A percentile compares a stretch with the other conserved stretches of the same genome.
Conservation (phyloP, 306 rosid genomes). For the Styphnolobium japonicum region DNA sequence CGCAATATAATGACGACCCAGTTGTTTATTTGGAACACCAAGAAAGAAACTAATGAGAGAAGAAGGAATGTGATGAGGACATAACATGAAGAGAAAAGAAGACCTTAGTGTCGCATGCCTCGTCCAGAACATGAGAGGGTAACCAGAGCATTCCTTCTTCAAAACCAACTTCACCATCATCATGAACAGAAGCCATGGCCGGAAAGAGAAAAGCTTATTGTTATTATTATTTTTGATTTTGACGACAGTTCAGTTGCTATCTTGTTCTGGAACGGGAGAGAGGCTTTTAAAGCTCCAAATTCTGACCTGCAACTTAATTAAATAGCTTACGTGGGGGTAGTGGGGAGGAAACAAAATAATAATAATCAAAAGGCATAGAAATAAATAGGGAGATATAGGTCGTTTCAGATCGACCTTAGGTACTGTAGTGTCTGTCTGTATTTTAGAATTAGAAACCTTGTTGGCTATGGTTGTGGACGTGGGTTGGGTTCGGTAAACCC, state of each 20-base stretch:
- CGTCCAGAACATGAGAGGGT: conserved; percentile 54
- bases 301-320: conserved; percentile 61
- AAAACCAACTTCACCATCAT: conserved; percentile 43
- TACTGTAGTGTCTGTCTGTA: conserved; percentile 7
- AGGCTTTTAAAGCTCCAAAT: conserved; percentile 52
- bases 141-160: conserved; percentile 66
- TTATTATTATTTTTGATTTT: background rate
- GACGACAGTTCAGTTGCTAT: conserved; percentile 14
- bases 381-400: background rate
- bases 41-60: background rate
- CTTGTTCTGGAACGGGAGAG: conserved; percentile 25
- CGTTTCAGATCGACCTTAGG: background rate
- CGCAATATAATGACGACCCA: background rate
- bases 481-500: conserved; percentile 63
- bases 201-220: background rate
- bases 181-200: conserved; percentile 44
- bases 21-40: background rate
- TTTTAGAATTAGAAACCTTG: background rate
- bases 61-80: too few relatives aligned
- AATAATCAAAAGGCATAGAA: background rate
- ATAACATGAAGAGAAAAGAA: background rate
- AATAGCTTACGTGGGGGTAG: conserved; percentile 28
- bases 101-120: conserved; percentile 49
- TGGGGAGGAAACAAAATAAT: background rate
- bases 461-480: conserved; percentile 17